These are phyloP conservation scores for Arthonia radiata DNA, from an alignment of 495 filamentous ascomycete species.

Conservation along the genomic window DNA sequence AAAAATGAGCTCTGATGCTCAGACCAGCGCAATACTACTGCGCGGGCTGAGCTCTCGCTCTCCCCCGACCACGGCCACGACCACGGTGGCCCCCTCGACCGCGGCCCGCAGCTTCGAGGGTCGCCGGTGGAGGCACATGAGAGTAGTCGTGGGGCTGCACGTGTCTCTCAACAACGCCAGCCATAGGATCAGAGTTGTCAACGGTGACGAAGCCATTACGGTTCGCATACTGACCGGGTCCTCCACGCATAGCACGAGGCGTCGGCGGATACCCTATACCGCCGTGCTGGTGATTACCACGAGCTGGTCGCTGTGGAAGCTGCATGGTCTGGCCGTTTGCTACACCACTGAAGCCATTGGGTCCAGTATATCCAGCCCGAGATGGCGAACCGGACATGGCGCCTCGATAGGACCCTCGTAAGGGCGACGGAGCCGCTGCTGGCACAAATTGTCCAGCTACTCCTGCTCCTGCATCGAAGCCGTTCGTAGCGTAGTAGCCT, in stretches of 20 bases:
- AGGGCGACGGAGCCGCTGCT: slow-evolving; percentile 38
- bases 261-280: no score
- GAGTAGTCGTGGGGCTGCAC: slow-evolving; percentile 38
- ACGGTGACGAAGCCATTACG: slow-evolving; percentile 27
- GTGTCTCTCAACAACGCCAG: slow-evolving; percentile 25
- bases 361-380: slow-evolving; percentile 1
- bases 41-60: no score
- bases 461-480: slow-evolving; percentile 31
- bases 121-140: slow-evolving; percentile 57
- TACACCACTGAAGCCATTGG: slow-evolving; percentile 2
- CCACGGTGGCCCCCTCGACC: slow-evolving; percentile 16
- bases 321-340: slow-evolving; percentile 1
- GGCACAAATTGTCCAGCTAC: slow-evolving; percentile 40
- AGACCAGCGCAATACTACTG: no score
- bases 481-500: slow-evolving; percentile 26
- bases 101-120: slow-evolving; percentile 28
- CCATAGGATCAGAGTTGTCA: slow-evolving; percentile 23
- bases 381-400: slow-evolving; percentile 24
- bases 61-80: no score
- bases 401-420: slow-evolving; percentile 48
- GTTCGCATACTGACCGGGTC: slow-evolving; percentile 11
- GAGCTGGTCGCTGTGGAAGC: slow-evolving; percentile 1
- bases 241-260: no score
- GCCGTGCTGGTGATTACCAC: slow-evolving; percentile 8
- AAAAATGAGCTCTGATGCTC: no score